Evolutionary conservation across 2,329 filamentous ascomycete species (phyloP).

Genomic region (Colletotrichum incanum): DNA sequence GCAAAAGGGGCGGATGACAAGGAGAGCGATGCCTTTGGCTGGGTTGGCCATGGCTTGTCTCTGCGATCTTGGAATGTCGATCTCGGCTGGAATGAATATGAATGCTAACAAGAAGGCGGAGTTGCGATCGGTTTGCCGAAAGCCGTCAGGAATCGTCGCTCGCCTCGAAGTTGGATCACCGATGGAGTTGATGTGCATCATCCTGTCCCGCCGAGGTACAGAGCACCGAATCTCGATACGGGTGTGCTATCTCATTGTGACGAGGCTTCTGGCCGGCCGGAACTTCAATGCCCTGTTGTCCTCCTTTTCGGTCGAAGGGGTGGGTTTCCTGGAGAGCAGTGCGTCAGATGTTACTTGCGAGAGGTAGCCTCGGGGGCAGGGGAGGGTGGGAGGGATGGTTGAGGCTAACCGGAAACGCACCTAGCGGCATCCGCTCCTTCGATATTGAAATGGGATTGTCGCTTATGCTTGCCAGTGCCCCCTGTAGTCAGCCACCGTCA

Average conservation of each 20-base stretch:
- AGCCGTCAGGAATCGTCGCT: slow-evolving; percentile 18
- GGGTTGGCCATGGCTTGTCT: neutral
- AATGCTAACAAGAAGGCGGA: neutral
- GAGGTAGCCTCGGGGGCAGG: slow-evolving; percentile 19
- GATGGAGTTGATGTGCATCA: slow-evolving; percentile 11
- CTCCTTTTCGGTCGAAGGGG: slow-evolving; percentile 16
- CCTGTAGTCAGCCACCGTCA: slow-evolving; percentile 35
- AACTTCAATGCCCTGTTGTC: slow-evolving; percentile 21
- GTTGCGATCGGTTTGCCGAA: slow-evolving; percentile 30
- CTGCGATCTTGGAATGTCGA: slow-evolving; percentile 9
- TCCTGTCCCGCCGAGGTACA: neutral
- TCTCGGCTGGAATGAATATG: slow-evolving; percentile 20
- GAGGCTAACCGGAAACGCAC: slow-evolving; percentile 22
- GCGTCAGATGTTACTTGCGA: slow-evolving; percentile 23
- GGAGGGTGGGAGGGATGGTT: slow-evolving; percentile 6
- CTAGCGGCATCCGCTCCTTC: slow-evolving; percentile 35
- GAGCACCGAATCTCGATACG: slow-evolving; percentile 10
- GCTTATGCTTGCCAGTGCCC: slow-evolving; percentile 6
- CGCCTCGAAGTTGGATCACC: slow-evolving; percentile 18
- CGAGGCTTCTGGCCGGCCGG: neutral
- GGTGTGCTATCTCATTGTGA: neutral
- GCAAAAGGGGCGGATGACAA: neutral
- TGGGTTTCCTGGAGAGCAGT: slow-evolving; percentile 38
- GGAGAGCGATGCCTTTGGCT: neutral
- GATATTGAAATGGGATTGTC: slow-evolving; percentile 40